Conservation (phyloP, 1,284 basidiomycete species). For the Tremellales sp. region DNA sequence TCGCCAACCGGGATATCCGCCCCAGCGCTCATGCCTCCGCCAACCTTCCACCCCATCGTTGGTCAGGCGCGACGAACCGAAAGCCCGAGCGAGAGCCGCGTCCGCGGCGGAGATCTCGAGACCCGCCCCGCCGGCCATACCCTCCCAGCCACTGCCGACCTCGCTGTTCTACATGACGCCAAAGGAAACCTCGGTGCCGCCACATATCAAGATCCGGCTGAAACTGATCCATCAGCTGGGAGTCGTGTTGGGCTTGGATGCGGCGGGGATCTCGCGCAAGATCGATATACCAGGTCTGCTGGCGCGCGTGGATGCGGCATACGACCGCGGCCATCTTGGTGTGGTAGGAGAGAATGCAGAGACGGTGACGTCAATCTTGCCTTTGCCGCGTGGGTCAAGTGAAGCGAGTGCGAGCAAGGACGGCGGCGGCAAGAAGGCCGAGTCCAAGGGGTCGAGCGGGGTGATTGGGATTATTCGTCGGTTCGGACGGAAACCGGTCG, state of each 20-base stretch:
- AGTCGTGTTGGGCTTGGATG: conserved; percentile 23
- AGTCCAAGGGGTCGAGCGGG: conserved; percentile 10
- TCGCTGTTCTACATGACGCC: conserved; percentile 10
- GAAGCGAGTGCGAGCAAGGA: background rate
- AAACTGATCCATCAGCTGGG: conserved; percentile 25
- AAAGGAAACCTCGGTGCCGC: conserved; percentile 23
- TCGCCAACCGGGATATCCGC: background rate
- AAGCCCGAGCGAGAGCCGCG: background rate
- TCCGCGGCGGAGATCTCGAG: background rate
- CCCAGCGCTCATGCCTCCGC: conserved; percentile 16
- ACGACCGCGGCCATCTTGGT: conserved; percentile 14
- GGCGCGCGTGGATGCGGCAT: conserved; percentile 28
- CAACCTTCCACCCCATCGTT: conserved; percentile 19
- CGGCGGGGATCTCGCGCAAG: conserved; percentile 15
- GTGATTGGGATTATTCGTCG: conserved; percentile 23
- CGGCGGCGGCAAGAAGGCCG: conserved; percentile 7
- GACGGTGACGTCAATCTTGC: no score
- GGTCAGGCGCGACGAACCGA: background rate
- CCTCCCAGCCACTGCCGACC: background rate
- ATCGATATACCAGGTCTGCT: conserved; percentile 31
- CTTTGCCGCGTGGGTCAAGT: conserved; percentile 1
- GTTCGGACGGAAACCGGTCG: conserved; percentile 14
- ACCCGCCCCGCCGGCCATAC: background rate
- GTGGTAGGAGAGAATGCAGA: no score
- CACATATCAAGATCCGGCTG: conserved; percentile 26